Evolutionary conservation across 2,329 filamentous ascomycete genomes (phyloP), one percentile per base, ranked within the genome.

Genomic region (Colletotrichum sp.): DNA sequence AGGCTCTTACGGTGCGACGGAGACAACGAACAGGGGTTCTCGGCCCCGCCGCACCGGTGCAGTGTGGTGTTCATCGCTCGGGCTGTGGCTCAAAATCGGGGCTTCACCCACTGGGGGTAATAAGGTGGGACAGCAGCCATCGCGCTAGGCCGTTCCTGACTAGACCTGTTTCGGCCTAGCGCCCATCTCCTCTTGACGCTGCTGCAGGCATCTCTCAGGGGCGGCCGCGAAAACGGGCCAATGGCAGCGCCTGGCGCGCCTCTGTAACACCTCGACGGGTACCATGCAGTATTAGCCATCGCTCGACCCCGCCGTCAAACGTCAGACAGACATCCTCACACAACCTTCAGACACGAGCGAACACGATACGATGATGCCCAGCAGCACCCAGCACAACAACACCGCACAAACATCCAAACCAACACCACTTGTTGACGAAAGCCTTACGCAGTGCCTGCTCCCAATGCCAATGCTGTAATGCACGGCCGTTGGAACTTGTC

Each of bases 251-350:
- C 81, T 82, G 82, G 82, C 81, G 81, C 81, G 78, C 78, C 79
- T 83, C 82, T 85, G 84, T 85, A 86, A 85, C 84, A 83, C 80
- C 43, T 48, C 43, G 43, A 48, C 43, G 43, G 43, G 78, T 81
- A 79, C 39, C 5, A 82, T 84, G 85, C 79, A 43, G 39, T n/a
- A 43, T 43, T 43, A 1, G 39, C 80, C 80, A 81, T 82, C 80
- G 82, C 81, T 83, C 82, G 82, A 83, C 81, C 80, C 81, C 78
- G 74, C 82, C 82, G 80, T 86, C 84, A 86, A 85, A 86, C 84
- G 81, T 84, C 81, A 81, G 81, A 74, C 70, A 74, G 70, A 74
- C 74, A 71, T 61, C 75, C 64, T 70, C 70, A 77, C 71, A 66
- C 74, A 73, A 76, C 74, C 70, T 76, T 76, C 74, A 70, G 74